phyloP scores from a whole-genome alignment of 768 basidiomycete species.

The Coprinopsis cinerea region DNA sequence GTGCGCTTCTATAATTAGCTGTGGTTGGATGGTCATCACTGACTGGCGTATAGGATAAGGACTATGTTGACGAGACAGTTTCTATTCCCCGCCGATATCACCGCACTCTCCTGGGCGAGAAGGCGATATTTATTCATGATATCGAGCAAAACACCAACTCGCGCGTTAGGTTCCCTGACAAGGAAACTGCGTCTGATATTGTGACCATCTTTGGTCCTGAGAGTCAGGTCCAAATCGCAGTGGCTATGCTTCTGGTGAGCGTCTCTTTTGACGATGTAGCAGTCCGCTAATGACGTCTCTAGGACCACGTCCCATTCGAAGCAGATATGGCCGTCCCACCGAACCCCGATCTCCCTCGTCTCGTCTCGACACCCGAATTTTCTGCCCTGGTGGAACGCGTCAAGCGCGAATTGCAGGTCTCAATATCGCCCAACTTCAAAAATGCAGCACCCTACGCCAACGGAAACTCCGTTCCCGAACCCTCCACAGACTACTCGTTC shows the following conservation, averaged over 20 bases:
- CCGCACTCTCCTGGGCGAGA: constrained; percentile 91
- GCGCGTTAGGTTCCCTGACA: constrained; percentile 86
- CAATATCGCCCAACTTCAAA: constrained; percentile 79
- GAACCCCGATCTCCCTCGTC: constrained; percentile 67
- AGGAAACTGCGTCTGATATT: constrained; percentile 89
- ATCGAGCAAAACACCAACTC: constrained; percentile 97
- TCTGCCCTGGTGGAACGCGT: constrained; percentile 80
- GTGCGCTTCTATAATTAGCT: constrained; percentile 24
- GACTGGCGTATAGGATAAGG: constrained; percentile 71
- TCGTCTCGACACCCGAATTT: constrained; percentile 80
- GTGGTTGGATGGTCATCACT: constrained; percentile 3
- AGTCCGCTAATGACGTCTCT: constrained; percentile 5
- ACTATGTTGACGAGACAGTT: constrained; percentile 90
- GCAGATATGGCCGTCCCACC: constrained; percentile 91
- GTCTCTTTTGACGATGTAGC: background rate
- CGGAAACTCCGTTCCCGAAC: constrained; percentile 43
- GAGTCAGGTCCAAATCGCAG: constrained; percentile 93
- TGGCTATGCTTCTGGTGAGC: constrained; percentile 87
- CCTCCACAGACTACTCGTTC: constrained; percentile 78
- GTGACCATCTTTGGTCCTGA: constrained; percentile 97
- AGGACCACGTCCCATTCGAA: constrained; percentile 97
- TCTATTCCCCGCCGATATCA: constrained; percentile 94
- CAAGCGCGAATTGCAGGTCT: constrained; percentile 91
- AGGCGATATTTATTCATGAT: constrained; percentile 94
- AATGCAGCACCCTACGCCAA: constrained; percentile 33